phyloP scores from a whole-genome alignment of 2,329 filamentous ascomycete species.

The Botrytis byssoidea region DNA sequence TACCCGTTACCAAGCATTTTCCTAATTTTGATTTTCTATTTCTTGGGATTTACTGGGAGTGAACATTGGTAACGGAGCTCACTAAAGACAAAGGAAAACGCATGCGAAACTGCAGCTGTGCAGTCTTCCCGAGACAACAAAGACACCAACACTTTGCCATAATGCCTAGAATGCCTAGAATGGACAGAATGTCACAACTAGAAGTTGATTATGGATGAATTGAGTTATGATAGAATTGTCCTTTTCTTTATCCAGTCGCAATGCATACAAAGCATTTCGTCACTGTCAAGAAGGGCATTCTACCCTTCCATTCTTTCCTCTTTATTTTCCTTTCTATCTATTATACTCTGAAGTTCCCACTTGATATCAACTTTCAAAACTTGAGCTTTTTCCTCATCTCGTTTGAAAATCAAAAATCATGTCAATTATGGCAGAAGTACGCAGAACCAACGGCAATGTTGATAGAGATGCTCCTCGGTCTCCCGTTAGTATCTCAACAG shows the following conservation, averaged over 20 bases:
- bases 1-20: conserved; percentile 18
- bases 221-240: conserved; percentile 38
- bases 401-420: conserved; percentile 26
- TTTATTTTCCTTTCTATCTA: conserved; percentile 22
- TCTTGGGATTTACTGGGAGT: conserved; percentile 15
- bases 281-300: conserved; percentile 38
- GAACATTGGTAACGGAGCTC: conserved; percentile 25
- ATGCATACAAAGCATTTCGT: conserved; percentile 37
- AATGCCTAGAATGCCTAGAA: conserved; percentile 32
- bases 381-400: background rate
- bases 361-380: background rate
- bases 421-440: conserved; percentile 28
- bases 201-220: conserved; percentile 28
- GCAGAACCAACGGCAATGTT: conserved; percentile 20
- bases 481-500: conserved; percentile 35
- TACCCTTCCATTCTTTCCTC: conserved; percentile 28
- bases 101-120: conserved; percentile 32
- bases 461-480: conserved; percentile 31
- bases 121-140: conserved; percentile 40
- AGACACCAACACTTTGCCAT: conserved; percentile 34
- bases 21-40: conserved; percentile 7
- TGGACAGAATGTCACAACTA: conserved; percentile 37
- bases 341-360: conserved; percentile 18
- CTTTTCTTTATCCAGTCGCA: conserved; percentile 35
- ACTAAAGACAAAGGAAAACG: conserved; percentile 35